A percentile compares a stretch with the other conserved stretches of the same genome.
These are phyloP conservation scores for Clonostachys solani DNA, from an alignment of 2,329 filamentous ascomycete species.

Conservation along the genomic window DNA sequence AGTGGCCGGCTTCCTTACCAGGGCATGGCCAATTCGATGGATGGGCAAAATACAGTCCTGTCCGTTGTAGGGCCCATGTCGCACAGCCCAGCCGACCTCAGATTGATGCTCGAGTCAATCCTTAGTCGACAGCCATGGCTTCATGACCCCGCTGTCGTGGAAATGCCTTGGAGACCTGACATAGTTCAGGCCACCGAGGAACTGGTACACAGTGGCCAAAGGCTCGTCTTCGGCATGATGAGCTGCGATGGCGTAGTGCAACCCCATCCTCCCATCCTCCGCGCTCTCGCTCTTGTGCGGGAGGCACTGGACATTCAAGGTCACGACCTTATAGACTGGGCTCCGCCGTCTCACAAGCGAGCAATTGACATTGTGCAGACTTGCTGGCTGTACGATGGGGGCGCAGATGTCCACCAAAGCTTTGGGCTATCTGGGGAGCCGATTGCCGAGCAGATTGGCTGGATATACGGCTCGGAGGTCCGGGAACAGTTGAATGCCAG, in stretches of 20 bases:
- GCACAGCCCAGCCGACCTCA: constrained; percentile 13
- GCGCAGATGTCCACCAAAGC: no score
- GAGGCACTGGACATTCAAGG: no score
- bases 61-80: constrained; percentile 25
- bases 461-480: no score
- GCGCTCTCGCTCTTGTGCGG: neutral
- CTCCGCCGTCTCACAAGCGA: no score
- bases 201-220: constrained; percentile 9
- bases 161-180: constrained; percentile 26
- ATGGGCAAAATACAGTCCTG: constrained; percentile 23
- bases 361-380: no score
- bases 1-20: constrained; percentile 59
- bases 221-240: constrained; percentile 24
- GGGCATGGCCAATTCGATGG: constrained; percentile 24
- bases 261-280: constrained; percentile 27
- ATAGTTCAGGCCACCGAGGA: constrained; percentile 15
- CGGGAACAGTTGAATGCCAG: no score
- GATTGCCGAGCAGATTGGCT: no score
- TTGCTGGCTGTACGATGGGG: no score
- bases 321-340: no score
- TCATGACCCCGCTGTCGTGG: constrained; percentile 24
- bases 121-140: constrained; percentile 25
- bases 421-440: no score
- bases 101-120: constrained; percentile 17
- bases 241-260: constrained; percentile 20